Evolutionary conservation across 768 basidiomycete genomes (phyloP), one percentile per base, ranked within the genome.

Genomic region (Saitozyma podzolica): DNA sequence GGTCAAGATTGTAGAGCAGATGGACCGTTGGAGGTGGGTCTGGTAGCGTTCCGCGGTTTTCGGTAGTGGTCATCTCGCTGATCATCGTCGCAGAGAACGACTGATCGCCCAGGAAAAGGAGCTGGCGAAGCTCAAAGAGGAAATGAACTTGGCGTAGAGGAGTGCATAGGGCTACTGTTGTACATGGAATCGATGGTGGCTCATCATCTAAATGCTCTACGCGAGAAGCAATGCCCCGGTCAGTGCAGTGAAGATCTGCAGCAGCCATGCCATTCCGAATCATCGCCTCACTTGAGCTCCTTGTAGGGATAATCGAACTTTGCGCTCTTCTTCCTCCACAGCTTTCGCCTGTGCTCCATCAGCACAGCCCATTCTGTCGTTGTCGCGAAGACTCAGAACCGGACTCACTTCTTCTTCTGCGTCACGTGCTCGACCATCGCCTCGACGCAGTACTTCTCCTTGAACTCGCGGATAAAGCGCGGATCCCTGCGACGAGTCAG

Each of bases 391-490:
- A 53, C 52, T 11, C 45, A 11, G 6, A 17, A 47, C 39, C 42
- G 20, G 7, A 83, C 91, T 42, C 68, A 95, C 94, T 95, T 97
- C 81, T 88, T 91, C 83, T 94, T 95, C 9, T 88, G 91, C 0
- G 86, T 83, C 0, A 87, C 55, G 73, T 98, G 88, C 75, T 95
- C 92, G 0, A 82, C 91, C 76, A 88, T 96, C 3, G 93, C 86
- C 73, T 97, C 93, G 8, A 89, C 72, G 70, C 90, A 91, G 71
- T 95, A 68, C 72, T 91, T 84, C 3, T 84, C 79, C 81, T 94
- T 98, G 84, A 95, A 98, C 72, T 89, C 86, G 40, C 92, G 88
- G 69, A 97, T 93, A 80, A 95, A 98, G 0, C 89, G 87, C 29
- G 95, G 95, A 75, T 98, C 95, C 93, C 91, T 93, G 65, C 16